Evolutionary conservation across 441 rosid genomes (phyloP).

Genomic region (Dalechampia spathulata): DNA sequence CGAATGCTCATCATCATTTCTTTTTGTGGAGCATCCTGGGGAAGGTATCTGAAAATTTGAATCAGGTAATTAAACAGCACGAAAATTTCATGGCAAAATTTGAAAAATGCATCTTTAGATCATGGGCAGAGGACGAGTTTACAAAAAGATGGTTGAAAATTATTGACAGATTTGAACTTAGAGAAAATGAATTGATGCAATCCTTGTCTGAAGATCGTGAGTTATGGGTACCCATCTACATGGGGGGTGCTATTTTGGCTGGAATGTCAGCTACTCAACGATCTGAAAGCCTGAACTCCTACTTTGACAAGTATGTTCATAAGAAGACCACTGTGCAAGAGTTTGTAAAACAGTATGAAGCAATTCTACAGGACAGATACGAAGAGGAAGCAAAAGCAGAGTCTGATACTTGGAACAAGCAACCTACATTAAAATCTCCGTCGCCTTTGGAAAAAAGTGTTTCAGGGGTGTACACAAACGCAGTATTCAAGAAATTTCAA

Average conservation of each 20-base stretch:
- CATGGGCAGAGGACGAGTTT: slow-evolving; percentile 77
- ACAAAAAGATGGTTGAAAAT: slow-evolving; percentile 72
- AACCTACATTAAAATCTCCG: slow-evolving; percentile 67
- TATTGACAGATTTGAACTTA: slow-evolving; percentile 56
- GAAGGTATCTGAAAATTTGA: slow-evolving; percentile 60
- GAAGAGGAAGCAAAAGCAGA: slow-evolving; percentile 92
- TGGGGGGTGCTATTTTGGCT: slow-evolving; percentile 53
- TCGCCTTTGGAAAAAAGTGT: slow-evolving; percentile 86
- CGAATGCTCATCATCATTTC: slow-evolving; percentile 52
- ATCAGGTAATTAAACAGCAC: slow-evolving; percentile 51
- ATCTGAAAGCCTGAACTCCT: slow-evolving; percentile 65
- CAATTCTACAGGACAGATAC: slow-evolving; percentile 61
- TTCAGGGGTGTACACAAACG: slow-evolving; percentile 67
- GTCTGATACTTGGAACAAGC: slow-evolving; percentile 77
- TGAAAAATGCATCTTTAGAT: slow-evolving; percentile 76
- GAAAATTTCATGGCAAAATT: slow-evolving; percentile 60
- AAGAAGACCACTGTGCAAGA: slow-evolving; percentile 77
- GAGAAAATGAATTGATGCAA: slow-evolving; percentile 55
- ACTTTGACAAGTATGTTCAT: slow-evolving; percentile 74
- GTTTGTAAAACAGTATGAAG: slow-evolving; percentile 64
- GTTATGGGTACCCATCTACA: slow-evolving; percentile 71
- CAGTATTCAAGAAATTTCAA: slow-evolving; percentile 75
- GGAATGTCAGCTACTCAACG: slow-evolving; percentile 73
- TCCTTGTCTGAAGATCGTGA: slow-evolving; percentile 60
- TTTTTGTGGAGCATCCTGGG: slow-evolving; percentile 63